Evolutionary conservation across 352 stramenopile genomes (phyloP).

Genomic region (Blastocystis sp.): DNA sequence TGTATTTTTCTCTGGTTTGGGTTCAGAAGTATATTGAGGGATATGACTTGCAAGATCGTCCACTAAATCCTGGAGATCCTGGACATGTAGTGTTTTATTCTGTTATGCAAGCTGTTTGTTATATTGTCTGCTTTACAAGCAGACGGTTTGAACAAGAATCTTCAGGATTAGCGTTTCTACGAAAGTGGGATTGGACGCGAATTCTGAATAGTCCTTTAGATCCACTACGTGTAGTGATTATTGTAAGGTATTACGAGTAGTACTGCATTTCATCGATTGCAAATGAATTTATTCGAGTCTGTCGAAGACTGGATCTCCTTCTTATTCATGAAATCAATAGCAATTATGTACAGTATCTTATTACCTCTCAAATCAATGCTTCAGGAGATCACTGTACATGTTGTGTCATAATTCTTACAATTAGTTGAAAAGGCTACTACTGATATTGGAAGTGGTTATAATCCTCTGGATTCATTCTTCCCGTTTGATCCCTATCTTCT

Average conservation of each 20-base stretch:
- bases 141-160: constrained; percentile 73
- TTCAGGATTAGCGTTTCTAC: constrained; percentile 66
- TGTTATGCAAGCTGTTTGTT: constrained; percentile 87
- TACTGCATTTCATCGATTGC: constrained; percentile 64
- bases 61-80: neutral
- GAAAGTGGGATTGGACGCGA: constrained; percentile 62
- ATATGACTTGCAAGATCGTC: constrained; percentile 68
- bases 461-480: constrained; percentile 84
- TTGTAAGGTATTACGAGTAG: neutral
- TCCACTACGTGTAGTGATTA: constrained; percentile 26
- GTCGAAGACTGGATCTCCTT: constrained; percentile 23
- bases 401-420: neutral
- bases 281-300: constrained; percentile 64
- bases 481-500: constrained; percentile 93
- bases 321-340: constrained; percentile 27
- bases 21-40: constrained; percentile 84
- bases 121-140: constrained; percentile 91
- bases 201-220: constrained; percentile 59
- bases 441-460: constrained; percentile 67
- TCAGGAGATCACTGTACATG: constrained; percentile 1
- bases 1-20: constrained; percentile 85
- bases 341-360: constrained; percentile 51
- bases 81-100: constrained; percentile 75
- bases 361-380: constrained; percentile 10
- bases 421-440: neutral